Evolutionary conservation across 176 grass and related monocot genomes (phyloP).

Genomic region (Ampelocalamus luodianensis): DNA sequence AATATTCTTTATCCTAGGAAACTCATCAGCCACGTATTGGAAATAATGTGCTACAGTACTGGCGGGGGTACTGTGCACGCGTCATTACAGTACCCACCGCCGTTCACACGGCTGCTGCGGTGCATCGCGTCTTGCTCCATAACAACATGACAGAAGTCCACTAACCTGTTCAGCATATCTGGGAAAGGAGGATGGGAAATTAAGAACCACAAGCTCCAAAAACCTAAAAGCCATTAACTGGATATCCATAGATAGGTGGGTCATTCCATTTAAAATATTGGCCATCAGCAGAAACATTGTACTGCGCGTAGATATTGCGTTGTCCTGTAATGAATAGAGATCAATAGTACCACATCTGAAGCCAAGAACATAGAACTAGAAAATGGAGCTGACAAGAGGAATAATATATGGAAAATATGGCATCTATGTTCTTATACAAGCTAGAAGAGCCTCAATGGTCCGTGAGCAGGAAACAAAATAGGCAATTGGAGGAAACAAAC

Average conservation of each 20-base stretch:
- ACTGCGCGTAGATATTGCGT: conserved; percentile 54
- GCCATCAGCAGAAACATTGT: conserved; percentile 77
- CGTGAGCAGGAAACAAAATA: not conserved
- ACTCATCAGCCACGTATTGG: too few relatives aligned
- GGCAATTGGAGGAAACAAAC: not conserved
- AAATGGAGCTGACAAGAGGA: too few relatives aligned
- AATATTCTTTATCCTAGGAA: too few relatives aligned
- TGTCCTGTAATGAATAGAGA: conserved; percentile 65
- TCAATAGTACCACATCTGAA: not conserved
- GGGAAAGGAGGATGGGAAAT: conserved; percentile 77
- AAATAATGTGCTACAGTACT: too few relatives aligned
- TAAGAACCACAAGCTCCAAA: conserved; percentile 80
- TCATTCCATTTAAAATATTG: conserved; percentile 89
- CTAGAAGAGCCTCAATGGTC: not conserved
- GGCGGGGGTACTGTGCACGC: too few relatives aligned
- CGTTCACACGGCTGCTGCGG: too few relatives aligned
- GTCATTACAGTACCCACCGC: too few relatives aligned
- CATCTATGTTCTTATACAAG: conserved; percentile 18
- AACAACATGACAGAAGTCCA: conserved; percentile 15
- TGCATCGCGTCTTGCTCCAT: too few relatives aligned
- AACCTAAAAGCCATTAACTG: conserved; percentile 87
- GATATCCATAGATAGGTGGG: conserved; percentile 78
- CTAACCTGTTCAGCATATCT: conserved; percentile 79
- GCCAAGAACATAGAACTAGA: too few relatives aligned
- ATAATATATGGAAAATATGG: conserved; percentile 4